phyloP scores from a whole-genome alignment of 768 basidiomycete species.

The Guyanaporus albipodus region DNA sequence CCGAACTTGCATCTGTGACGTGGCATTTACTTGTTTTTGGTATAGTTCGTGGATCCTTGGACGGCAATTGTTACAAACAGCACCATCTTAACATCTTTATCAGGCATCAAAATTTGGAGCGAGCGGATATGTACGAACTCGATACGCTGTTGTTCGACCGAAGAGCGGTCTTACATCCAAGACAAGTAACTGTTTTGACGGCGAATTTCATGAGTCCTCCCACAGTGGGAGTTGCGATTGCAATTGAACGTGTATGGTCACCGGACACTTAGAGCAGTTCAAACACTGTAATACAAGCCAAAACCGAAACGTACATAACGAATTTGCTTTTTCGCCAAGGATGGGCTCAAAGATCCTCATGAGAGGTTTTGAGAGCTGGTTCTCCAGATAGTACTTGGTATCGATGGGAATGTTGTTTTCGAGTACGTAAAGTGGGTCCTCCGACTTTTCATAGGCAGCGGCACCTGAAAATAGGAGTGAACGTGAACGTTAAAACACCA shows the following conservation, averaged over 20 bases:
- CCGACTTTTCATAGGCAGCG: slow-evolving; percentile 97
- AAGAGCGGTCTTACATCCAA: slow-evolving; percentile 92
- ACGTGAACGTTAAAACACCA: background rate
- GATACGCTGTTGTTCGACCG: slow-evolving; percentile 69
- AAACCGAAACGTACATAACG: slow-evolving; percentile 55
- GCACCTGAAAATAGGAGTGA: slow-evolving; percentile 53
- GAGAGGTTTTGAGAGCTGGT: slow-evolving; percentile 94
- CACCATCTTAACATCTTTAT: slow-evolving; percentile 56
- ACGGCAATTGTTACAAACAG: slow-evolving; percentile 92
- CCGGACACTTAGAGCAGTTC: slow-evolving; percentile 69
- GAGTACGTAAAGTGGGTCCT: slow-evolving; percentile 94
- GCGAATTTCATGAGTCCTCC: slow-evolving; percentile 99
- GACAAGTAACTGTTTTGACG: slow-evolving; percentile 90
- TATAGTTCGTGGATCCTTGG: slow-evolving; percentile 85
- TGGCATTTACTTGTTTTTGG: slow-evolving; percentile 75
- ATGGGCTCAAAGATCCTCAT: slow-evolving; percentile 99
- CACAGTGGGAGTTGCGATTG: slow-evolving; percentile 93
- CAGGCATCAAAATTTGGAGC: slow-evolving; percentile 1
- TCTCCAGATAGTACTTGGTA: slow-evolving; percentile 96
- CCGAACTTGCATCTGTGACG: slow-evolving; percentile 81
- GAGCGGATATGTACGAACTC: slow-evolving; percentile 40
- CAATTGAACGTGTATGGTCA: slow-evolving; percentile 92
- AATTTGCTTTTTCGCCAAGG: slow-evolving; percentile 84
- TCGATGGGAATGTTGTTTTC: slow-evolving; percentile 99
- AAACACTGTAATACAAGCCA: slow-evolving; percentile 1